These are phyloP conservation scores for Cyclotella choctawhatcheeana DNA, from an alignment of 108 stramenopile genomes.

Conservation along the genomic window DNA sequence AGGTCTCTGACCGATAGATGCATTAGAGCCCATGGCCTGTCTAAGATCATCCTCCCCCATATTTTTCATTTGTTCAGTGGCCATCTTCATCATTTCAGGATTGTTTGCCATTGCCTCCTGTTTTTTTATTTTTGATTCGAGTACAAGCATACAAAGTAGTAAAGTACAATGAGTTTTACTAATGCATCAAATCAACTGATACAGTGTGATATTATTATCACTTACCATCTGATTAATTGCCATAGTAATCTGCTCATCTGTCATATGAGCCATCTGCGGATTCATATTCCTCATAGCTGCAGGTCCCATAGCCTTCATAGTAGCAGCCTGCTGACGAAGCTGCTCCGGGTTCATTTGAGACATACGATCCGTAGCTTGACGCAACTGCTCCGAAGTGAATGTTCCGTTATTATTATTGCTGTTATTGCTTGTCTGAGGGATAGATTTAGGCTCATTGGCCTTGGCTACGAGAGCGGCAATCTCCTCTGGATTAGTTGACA, in stretches of 20 bases:
- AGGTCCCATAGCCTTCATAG: constrained; percentile 73
- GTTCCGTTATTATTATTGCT: constrained; percentile 12
- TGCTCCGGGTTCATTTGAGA: constrained; percentile 72
- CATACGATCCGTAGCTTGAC: constrained; percentile 60
- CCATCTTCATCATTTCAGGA: constrained; percentile 64
- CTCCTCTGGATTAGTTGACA: constrained; percentile 30
- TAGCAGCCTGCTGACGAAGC: constrained; percentile 70
- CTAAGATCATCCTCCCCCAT: constrained; percentile 6
- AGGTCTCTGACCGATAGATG: too few species aligned
- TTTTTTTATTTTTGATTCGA: too few species aligned
- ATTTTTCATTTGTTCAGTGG: constrained; percentile 63
- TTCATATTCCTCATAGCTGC: constrained; percentile 62
- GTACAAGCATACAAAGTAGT: too few species aligned
- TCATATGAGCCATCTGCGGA: constrained; percentile 74
- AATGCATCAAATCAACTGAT: neutral
- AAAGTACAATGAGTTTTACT: neutral
- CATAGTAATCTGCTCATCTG: constrained; percentile 64
- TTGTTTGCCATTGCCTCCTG: constrained; percentile 67
- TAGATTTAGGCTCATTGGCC: constrained; percentile 30
- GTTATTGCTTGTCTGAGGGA: constrained; percentile 17
- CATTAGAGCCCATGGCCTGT: constrained; percentile 2
- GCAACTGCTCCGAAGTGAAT: constrained; percentile 18
- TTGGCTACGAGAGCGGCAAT: constrained; percentile 53
- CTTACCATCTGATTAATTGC: constrained; percentile 59
- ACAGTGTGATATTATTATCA: neutral